Evolutionary conservation across 192 early-diverging fungal genomes (phyloP).

Genomic region (Diversispora eburnea): DNA sequence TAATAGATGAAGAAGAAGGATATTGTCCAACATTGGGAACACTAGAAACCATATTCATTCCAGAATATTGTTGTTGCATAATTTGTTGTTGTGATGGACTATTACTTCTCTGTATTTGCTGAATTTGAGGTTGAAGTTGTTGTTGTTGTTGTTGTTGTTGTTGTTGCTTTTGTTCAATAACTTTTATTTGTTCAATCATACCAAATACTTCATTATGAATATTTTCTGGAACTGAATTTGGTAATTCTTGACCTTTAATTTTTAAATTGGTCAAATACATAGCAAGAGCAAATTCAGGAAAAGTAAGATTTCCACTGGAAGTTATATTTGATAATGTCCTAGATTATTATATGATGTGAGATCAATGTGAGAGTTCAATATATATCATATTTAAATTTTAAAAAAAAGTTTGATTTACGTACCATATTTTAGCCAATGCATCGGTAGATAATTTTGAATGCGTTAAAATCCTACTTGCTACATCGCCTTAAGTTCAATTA

Average conservation of each 20-base stretch:
- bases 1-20: neutral
- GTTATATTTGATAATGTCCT: slow-evolving; percentile 60
- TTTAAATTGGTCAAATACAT: slow-evolving; percentile 63
- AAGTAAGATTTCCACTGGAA: slow-evolving; percentile 46
- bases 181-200: slow-evolving; percentile 27
- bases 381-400: too few species aligned
- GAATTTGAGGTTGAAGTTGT: neutral
- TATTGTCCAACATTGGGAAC: neutral
- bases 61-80: slow-evolving; percentile 13
- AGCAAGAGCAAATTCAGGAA: slow-evolving; percentile 63
- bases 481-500: slow-evolving; percentile 26
- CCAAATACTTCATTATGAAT: slow-evolving; percentile 47
- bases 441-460: slow-evolving; percentile 35
- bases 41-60: neutral
- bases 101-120: neutral
- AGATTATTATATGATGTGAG: neutral
- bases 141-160: neutral
- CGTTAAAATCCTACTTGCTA: slow-evolving; percentile 36
- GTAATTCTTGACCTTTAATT: slow-evolving; percentile 51
- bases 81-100: slow-evolving; percentile 1
- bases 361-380: too few species aligned
- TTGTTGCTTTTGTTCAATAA: slow-evolving; percentile 13
- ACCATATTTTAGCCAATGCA: slow-evolving; percentile 44
- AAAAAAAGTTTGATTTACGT: neutral
- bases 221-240: slow-evolving; percentile 46